Evolutionary conservation across 2,329 filamentous ascomycete species (phyloP).

Genomic region (Aspergillus ochraceus): DNA sequence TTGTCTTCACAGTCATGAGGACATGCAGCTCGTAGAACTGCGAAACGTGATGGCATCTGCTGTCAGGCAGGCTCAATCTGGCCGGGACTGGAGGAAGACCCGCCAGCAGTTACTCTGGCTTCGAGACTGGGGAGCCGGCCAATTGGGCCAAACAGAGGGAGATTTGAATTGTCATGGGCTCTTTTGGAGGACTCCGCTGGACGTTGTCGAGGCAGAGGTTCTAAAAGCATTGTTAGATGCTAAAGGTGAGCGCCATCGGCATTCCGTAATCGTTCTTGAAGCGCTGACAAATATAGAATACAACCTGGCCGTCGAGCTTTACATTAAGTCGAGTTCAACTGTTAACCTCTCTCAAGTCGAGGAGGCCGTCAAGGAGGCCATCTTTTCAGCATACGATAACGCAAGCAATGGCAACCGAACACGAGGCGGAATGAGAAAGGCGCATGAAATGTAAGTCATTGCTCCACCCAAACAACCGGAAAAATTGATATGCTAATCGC

Average conservation of each 20-base stretch:
- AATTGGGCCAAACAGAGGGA: conserved; percentile 16
- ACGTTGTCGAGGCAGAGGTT: conserved; percentile 57
- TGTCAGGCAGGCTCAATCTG: conserved; percentile 43
- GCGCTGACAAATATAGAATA: conserved; percentile 37
- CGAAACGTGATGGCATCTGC: conserved; percentile 54
- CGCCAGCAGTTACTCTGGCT: conserved; percentile 60
- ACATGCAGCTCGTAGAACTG: conserved; percentile 55
- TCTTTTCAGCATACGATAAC: conserved; percentile 61
- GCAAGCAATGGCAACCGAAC: conserved; percentile 66
- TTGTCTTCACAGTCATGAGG: conserved; percentile 53
- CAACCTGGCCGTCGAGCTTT: conserved; percentile 43
- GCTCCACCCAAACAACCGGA: not conserved
- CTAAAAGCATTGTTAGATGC: conserved; percentile 55
- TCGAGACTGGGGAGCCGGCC: conserved; percentile 55
- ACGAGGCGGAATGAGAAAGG: conserved; percentile 62
- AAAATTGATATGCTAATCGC: not conserved
- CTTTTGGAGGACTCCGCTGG: conserved; percentile 51
- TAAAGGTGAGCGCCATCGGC: conserved; percentile 33
- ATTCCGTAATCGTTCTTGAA: not conserved
- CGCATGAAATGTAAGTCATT: conserved; percentile 53
- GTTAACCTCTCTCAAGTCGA: conserved; percentile 52
- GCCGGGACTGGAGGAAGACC: conserved; percentile 50
- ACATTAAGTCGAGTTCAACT: conserved; percentile 33
- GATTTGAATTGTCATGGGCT: conserved; percentile 42
- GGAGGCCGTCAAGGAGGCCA: conserved; percentile 51